These are phyloP conservation scores for Malus sieversii DNA, from an alignment of 306 rosid species.

Conservation along the genomic window DNA sequence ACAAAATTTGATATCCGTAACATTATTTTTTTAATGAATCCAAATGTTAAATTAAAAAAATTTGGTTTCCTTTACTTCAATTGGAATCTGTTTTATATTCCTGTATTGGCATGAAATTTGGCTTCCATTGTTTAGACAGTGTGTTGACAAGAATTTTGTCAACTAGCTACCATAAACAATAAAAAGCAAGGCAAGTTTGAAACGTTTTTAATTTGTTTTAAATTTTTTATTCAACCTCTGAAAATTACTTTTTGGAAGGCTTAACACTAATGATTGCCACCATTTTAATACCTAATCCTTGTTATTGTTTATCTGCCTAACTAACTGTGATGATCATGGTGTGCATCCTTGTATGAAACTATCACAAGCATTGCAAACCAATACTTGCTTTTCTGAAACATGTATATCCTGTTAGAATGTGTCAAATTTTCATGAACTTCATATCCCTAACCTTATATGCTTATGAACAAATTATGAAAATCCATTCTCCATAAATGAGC, in stretches of 20 bases:
- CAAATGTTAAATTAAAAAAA: not conserved
- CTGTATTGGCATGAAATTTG: not conserved
- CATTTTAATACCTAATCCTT: not conserved
- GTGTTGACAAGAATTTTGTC: not conserved
- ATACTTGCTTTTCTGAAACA: not conserved
- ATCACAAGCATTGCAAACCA: not conserved
- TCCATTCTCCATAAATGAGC: too few species aligned
- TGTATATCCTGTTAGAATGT: not conserved
- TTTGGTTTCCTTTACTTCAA: not conserved
- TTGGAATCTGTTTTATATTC: not conserved
- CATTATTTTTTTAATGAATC: not conserved
- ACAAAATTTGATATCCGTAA: too few species aligned
- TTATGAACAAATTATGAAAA: not conserved
- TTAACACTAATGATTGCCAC: not conserved
- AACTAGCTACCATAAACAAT: not conserved
- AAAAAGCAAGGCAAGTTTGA: conserved; percentile 22
- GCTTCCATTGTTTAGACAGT: not conserved
- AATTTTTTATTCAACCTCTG: conserved; percentile 19
- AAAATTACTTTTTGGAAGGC: conserved; percentile 6
- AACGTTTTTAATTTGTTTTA: conserved; percentile 18
- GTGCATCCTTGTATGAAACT: not conserved
- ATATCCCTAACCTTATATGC: not conserved
- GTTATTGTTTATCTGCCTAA: not conserved
- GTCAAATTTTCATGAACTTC: not conserved
- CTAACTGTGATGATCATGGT: not conserved